Evolutionary conservation across 1,284 basidiomycete genomes (phyloP).

Genomic region (Pseudozyma sp.): DNA sequence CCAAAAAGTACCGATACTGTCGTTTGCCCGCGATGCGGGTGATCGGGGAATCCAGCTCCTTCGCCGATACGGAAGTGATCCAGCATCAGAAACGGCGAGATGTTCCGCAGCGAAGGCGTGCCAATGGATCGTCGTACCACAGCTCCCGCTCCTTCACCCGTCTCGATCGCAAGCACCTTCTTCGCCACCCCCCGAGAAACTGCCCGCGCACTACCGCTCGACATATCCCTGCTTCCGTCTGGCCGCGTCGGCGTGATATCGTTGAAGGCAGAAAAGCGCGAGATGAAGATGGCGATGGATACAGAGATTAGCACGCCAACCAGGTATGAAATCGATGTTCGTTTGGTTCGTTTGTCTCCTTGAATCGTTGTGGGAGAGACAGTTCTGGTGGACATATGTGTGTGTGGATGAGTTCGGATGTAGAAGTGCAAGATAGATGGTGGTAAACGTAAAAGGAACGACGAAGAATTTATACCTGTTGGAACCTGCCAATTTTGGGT

Average conservation of each 20-base stretch:
- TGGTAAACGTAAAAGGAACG: too few relatives aligned
- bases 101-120: constrained; percentile 78
- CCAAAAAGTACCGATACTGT: constrained; percentile 84
- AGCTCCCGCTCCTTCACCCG: constrained; percentile 87
- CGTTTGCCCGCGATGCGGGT: constrained; percentile 75
- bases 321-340: too few relatives aligned
- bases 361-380: neutral
- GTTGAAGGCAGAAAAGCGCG: constrained; percentile 3
- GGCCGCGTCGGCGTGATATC: neutral
- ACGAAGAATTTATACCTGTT: neutral
- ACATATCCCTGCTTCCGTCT: neutral
- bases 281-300: neutral
- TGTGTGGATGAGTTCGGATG: neutral
- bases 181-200: constrained; percentile 79
- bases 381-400: constrained; percentile 5
- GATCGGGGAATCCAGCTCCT: constrained; percentile 75
- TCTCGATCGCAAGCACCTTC: constrained; percentile 82
- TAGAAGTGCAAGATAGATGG: neutral
- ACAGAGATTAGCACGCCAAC: too few relatives aligned
- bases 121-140: constrained; percentile 91
- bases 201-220: constrained; percentile 3
- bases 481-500: neutral
- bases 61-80: constrained; percentile 71
- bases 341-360: neutral
- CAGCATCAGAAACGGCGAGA: constrained; percentile 88